These are phyloP conservation scores for Plectosphaerella cucumerina DNA, from an alignment of 2,329 filamentous ascomycete genomes.

Conservation along the genomic window DNA sequence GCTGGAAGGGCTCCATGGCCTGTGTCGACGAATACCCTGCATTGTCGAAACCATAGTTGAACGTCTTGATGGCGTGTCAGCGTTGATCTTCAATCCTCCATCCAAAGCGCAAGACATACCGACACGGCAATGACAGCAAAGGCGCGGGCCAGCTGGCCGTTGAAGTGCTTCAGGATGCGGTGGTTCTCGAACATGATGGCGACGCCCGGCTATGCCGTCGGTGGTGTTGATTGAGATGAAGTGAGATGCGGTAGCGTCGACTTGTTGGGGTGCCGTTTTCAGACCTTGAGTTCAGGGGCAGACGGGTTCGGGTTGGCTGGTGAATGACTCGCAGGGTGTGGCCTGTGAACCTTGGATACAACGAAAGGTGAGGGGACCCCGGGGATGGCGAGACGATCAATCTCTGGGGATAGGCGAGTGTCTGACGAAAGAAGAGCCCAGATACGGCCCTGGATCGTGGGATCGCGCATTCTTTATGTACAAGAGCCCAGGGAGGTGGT, in stretches of 20 bases:
- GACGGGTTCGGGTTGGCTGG: too few relatives aligned
- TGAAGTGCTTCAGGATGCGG: not conserved
- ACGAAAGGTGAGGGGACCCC: too few relatives aligned
- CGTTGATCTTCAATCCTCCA: too few relatives aligned
- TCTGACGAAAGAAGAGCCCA: not conserved
- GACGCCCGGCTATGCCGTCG: not conserved
- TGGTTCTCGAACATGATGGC: not conserved
- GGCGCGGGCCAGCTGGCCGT: not conserved
- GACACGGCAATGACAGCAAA: not conserved
- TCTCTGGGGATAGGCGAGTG: not conserved
- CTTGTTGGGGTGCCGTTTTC: too few relatives aligned
- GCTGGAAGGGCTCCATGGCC: constrained; percentile 30
- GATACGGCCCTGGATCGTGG: not conserved
- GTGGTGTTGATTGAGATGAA: not conserved
- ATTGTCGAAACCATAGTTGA: not conserved
- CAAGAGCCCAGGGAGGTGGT: too few relatives aligned
- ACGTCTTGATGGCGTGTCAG: too few relatives aligned
- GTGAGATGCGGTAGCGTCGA: too few relatives aligned
- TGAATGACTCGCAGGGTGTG: too few relatives aligned
- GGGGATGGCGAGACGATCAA: not conserved
- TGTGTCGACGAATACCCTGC: constrained; percentile 27
- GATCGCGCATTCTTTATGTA: not conserved
- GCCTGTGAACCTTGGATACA: too few relatives aligned
- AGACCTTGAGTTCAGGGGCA: too few relatives aligned
- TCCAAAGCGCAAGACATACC: not conserved